Percentiles rank a stretch among this genome's conserved stretches.
Evolutionary conservation across 2,329 filamentous ascomycete genomes (phyloP).

Genomic region (Colletotrichum coccodes): DNA sequence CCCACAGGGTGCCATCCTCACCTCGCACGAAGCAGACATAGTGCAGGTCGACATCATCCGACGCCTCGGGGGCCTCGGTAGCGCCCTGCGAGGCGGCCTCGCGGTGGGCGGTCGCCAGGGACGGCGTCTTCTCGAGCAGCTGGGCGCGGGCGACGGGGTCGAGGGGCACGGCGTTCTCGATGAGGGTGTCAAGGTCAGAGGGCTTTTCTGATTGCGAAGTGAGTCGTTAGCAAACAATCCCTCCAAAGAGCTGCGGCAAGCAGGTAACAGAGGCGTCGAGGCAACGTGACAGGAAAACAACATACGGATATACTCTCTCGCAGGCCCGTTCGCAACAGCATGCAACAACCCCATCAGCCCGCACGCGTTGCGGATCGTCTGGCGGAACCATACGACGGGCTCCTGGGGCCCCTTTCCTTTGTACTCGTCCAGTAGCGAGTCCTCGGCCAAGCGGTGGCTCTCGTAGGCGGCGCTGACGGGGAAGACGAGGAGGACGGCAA

Average conservation of each 20-base stretch:
- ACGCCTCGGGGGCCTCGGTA: slow-evolving; percentile 79
- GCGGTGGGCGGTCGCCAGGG: slow-evolving; percentile 81
- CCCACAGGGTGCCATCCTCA: slow-evolving; percentile 70
- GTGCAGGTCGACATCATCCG: slow-evolving; percentile 90
- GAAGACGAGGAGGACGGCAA: slow-evolving; percentile 92
- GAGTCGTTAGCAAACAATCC: background rate
- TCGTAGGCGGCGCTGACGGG: slow-evolving; percentile 86
- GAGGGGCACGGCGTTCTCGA: slow-evolving; percentile 77
- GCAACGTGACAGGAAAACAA: slow-evolving; percentile 37
- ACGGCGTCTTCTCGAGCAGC: slow-evolving; percentile 80
- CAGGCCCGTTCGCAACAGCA: slow-evolving; percentile 80
- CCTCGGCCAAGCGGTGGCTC: slow-evolving; percentile 78
- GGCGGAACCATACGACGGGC: slow-evolving; percentile 91
- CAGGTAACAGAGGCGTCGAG: no score
- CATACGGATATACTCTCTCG: slow-evolving; percentile 68
- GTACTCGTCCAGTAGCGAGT: slow-evolving; percentile 72
- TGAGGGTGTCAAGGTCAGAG: slow-evolving; percentile 71
- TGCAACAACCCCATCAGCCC: slow-evolving; percentile 91
- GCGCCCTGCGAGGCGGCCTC: slow-evolving; percentile 82
- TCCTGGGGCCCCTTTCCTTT: slow-evolving; percentile 73
- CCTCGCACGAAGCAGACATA: slow-evolving; percentile 94
- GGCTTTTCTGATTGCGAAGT: slow-evolving; percentile 48
- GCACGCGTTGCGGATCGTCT: slow-evolving; percentile 95
- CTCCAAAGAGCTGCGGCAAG: no score
- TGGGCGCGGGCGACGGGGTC: slow-evolving; percentile 73